Evolutionary conservation across 78 protist species (phyloP), one percentile per base, ranked within the genome.

Genomic region (Tieghemostelium lacteum): DNA sequence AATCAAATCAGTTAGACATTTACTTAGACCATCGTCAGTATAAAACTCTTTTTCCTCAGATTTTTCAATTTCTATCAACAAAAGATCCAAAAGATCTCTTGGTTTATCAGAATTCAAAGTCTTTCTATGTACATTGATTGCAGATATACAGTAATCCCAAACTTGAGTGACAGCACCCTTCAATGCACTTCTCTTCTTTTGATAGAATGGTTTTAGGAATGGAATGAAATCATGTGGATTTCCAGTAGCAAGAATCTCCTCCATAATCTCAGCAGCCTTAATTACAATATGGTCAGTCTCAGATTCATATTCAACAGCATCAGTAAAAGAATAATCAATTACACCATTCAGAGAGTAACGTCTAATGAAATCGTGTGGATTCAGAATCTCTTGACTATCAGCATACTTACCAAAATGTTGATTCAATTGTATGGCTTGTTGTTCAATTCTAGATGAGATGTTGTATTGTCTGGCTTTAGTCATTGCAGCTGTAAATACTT

Each of bases 241-340:
- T 33, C 88, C 88, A 65, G 77, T 80, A 16, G 88, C 88, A 16
- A 80, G 55, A 67, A 67, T 65, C 8, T 80, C 88, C 20, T 80
- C 88, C 88, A 80, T 80, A 80, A 80, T 80, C 76, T 80, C 88
- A 2, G 88, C 88, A 26, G 88, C 88, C 34, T 60, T 65, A 40
- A 80, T 80, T 3, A 67, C 88, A 67, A 80, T 67, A 40, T 80
- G 88, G 22, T 80, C 75, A 14, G 69, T 58, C 17, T 80, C 88
- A 22, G 88, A 65, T 40, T 80, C 88, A 67, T 80, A 80, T 29
- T 80, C 88, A 29, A 65, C 75, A 1, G 72, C 39, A 58, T 80
- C 88, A 54, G 60, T 69, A 55, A 80, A 80, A 55, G 88, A 67
- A 57, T 80, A 80, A 58, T 80, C 88, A 55, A 80, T 80, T 4